phyloP scores from a whole-genome alignment of 2,329 filamentous ascomycete species.

The Nothophaeocryptopus gaeumannii region DNA sequence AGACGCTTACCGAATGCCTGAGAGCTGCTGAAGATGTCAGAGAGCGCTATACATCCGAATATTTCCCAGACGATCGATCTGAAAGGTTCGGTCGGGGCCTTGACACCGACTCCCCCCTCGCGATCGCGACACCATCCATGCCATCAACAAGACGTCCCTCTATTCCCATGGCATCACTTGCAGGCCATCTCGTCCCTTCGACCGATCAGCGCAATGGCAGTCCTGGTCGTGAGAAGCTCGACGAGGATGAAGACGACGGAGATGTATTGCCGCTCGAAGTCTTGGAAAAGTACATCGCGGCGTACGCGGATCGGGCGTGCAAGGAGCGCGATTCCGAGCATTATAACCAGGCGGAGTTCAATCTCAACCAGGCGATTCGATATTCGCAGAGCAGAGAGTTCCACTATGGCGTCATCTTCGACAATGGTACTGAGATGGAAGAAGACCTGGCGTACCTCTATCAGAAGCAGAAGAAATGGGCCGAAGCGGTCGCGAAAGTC shows the following conservation, averaged over 20 bases:
- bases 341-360: conserved; percentile 23
- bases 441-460: conserved; percentile 22
- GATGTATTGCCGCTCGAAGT: conserved; percentile 15
- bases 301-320: conserved; percentile 13
- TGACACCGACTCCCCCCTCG: conserved; percentile 1
- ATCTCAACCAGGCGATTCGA: conserved; percentile 18
- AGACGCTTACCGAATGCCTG: conserved; percentile 15
- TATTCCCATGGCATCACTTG: too few relatives aligned
- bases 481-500: conserved; percentile 21
- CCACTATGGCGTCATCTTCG: conserved; percentile 19
- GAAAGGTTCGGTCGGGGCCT: conserved; percentile 7
- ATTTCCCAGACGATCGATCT: conserved; percentile 19
- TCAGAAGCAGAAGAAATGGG: conserved; percentile 22
- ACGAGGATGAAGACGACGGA: conserved; percentile 4
- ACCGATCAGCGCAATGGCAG: not conserved
- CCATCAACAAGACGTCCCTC: too few relatives aligned
- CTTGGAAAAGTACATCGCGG: conserved; percentile 13
- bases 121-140: conserved; percentile 3
- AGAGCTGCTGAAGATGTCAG: conserved; percentile 19
- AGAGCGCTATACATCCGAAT: conserved; percentile 20
- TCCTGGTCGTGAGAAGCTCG: not conserved
- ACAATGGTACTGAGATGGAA: conserved; percentile 14
- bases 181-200: not conserved
- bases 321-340: conserved; percentile 15
- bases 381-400: conserved; percentile 16